Percentiles rank a stretch among this genome's conserved stretches.
Evolutionary conservation across 805 yeast genomes (phyloP).

Genomic region (Kazachstania bromeliacearum): DNA sequence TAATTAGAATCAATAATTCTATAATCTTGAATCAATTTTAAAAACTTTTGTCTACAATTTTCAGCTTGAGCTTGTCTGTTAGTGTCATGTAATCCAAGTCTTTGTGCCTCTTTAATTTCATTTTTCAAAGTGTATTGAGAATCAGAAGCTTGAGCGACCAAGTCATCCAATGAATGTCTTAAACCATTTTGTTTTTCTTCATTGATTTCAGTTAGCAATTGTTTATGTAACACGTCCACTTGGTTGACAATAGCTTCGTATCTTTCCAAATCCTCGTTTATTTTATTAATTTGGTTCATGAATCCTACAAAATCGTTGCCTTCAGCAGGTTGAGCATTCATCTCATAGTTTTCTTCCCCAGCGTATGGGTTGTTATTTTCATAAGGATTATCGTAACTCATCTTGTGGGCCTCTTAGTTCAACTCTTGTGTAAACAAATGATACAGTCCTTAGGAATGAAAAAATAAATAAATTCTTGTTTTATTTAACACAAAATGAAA

Average conservation of each 20-base stretch:
- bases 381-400: slow-evolving; percentile 29
- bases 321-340: slow-evolving; percentile 1
- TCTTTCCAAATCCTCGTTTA: slow-evolving; percentile 60
- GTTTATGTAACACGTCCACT: slow-evolving; percentile 60
- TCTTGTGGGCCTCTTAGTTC: slow-evolving; percentile 6
- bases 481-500: no score
- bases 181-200: slow-evolving; percentile 58
- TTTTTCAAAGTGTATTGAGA: slow-evolving; percentile 66
- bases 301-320: slow-evolving; percentile 47
- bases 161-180: slow-evolving; percentile 66
- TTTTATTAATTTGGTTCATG: slow-evolving; percentile 57
- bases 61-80: slow-evolving; percentile 89
- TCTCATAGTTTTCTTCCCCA: slow-evolving; percentile 5
- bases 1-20: slow-evolving; percentile 79
- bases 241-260: slow-evolving; percentile 61
- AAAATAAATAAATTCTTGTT: no score
- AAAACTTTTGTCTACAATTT: slow-evolving; percentile 73
- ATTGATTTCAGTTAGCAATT: slow-evolving; percentile 63
- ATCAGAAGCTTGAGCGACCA: slow-evolving; percentile 68
- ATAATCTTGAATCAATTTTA: slow-evolving; percentile 78
- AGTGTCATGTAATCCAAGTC: slow-evolving; percentile 57
- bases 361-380: slow-evolving; percentile 18
- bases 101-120: slow-evolving; percentile 69
- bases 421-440: no score
- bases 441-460: no score